phyloP scores from a whole-genome alignment of 2,329 filamentous ascomycete species.

The Colletotrichum agaves region DNA sequence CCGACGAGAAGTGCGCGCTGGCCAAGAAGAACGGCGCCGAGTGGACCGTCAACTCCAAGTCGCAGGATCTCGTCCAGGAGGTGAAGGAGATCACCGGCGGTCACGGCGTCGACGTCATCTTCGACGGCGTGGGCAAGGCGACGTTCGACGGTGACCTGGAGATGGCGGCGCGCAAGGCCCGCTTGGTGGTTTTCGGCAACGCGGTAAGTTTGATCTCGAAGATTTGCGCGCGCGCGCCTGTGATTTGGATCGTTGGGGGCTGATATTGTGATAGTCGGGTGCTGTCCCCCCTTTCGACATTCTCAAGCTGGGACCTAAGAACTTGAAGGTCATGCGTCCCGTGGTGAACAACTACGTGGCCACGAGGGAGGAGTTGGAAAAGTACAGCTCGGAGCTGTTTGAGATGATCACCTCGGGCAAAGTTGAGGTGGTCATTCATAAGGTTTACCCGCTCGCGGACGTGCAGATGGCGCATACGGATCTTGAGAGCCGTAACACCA shows the following conservation, averaged over 20 bases:
- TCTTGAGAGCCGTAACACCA: conserved; percentile 83
- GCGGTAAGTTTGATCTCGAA: conserved; percentile 61
- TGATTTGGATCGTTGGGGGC: conserved; percentile 13
- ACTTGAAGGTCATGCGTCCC: conserved; percentile 80
- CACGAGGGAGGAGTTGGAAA: conserved; percentile 76
- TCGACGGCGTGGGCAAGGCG: conserved; percentile 85
- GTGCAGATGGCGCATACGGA: conserved; percentile 79
- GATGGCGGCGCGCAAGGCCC: conserved; percentile 80
- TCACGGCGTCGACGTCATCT: conserved; percentile 79
- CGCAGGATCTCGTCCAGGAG: conserved; percentile 66
- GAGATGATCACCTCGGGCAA: conserved; percentile 75
- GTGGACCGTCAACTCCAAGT: conserved; percentile 75
- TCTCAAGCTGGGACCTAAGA: conserved; percentile 74
- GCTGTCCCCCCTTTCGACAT: conserved; percentile 75
- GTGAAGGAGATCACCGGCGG: conserved; percentile 78
- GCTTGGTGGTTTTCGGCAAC: conserved; percentile 83
- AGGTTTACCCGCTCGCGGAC: conserved; percentile 80
- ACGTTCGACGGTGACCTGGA: conserved; percentile 86
- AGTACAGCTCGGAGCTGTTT: conserved; percentile 78
- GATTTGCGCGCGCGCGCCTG: not conserved
- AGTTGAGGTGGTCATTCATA: conserved; percentile 78
- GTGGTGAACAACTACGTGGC: conserved; percentile 76
- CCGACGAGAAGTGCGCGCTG: conserved; percentile 75
- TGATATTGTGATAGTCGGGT: conserved; percentile 60
- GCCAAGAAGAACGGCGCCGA: conserved; percentile 78